Conservation (phyloP, 805 yeast genomes). For the Candida ortonii region DNA sequence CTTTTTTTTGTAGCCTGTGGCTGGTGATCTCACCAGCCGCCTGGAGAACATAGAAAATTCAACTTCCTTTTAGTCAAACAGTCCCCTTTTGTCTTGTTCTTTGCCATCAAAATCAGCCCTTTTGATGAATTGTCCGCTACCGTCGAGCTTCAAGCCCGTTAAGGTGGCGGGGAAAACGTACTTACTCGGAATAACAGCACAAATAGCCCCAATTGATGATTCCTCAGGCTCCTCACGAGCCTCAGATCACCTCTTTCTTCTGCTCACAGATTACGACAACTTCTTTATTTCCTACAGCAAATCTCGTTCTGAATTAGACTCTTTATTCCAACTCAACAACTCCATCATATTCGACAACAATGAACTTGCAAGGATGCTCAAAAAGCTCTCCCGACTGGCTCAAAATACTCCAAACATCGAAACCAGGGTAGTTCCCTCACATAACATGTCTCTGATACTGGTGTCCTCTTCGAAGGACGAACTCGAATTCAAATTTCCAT, state of each 20-base stretch:
- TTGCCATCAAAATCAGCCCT: constrained; percentile 1
- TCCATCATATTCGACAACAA: constrained; percentile 7
- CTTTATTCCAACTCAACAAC: constrained; percentile 11
- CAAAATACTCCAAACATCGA: not conserved
- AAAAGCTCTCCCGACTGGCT: constrained; percentile 2
- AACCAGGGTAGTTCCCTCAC: not conserved
- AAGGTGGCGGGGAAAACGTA: not conserved
- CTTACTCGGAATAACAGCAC: constrained; percentile 5
- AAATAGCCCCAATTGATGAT: no score
- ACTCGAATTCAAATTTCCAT: constrained; percentile 15
- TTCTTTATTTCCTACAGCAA: constrained; percentile 8
- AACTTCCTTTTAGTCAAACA: no score
- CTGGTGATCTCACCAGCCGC: no score
- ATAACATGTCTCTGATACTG: constrained; percentile 1
- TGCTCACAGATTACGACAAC: constrained; percentile 6
- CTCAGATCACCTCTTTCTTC: constrained; percentile 5
- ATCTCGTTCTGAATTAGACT: constrained; percentile 2
- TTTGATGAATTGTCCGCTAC: not conserved
- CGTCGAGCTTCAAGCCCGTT: constrained; percentile 3
- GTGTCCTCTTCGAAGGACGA: constrained; percentile 2
- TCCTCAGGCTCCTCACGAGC: not conserved
- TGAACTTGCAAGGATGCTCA: constrained; percentile 5
- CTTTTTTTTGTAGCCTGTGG: no score
- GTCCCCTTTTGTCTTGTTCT: constrained; percentile 1
- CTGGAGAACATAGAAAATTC: no score